Base-by-base conservation (phyloP, 148 eudicot genomes). In the Fallopia convolvulus region DNA sequence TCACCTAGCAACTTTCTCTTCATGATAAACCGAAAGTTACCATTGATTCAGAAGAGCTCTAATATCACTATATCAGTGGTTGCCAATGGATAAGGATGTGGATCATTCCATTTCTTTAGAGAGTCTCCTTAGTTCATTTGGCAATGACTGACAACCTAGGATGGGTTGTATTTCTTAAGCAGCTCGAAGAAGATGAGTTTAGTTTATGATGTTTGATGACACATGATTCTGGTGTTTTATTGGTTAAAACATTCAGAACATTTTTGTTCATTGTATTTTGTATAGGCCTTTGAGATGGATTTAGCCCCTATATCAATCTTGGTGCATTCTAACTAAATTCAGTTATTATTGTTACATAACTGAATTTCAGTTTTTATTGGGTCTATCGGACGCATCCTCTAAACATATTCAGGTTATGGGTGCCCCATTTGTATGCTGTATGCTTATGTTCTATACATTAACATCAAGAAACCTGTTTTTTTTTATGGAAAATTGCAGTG, bases 401-500 rank as follows among this genome's bases (percentile, higher is more conserved):
- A 26, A 26, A 26, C 30, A 26, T 26, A 26, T 26, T 26, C 30
- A 26, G 30, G 30, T 26, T 26, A 26, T 26, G 30, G 30, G 30
- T 26, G 30, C 30, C 30, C 30, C 30, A 26, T 26, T 26, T 26
- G 30, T 26, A 26, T 26, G 30, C 30, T 26, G 30, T 26, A 26
- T 26, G 30, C 30, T 26, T 26, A 26, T 61, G 70, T 26, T 26
- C 15, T 26, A 17, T 26, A 30, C 13, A 30, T 61, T 10, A 10
- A 61, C 39, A 61, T 30, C 4, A 61, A 61, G 39, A 26, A 12
- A 10, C 39, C 15, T 61, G 30, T 26, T 0, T 70, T 78, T 44
- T 82, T 70, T 75, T 12, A 17, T 81, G 76, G 81, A 81, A 66
- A 68, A 77, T 61, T 85, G 83, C 93, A 90, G 98, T 90, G 81